Base-by-base conservation (phyloP, 2,329 filamentous ascomycete species). In the Camillea tinctor region DNA sequence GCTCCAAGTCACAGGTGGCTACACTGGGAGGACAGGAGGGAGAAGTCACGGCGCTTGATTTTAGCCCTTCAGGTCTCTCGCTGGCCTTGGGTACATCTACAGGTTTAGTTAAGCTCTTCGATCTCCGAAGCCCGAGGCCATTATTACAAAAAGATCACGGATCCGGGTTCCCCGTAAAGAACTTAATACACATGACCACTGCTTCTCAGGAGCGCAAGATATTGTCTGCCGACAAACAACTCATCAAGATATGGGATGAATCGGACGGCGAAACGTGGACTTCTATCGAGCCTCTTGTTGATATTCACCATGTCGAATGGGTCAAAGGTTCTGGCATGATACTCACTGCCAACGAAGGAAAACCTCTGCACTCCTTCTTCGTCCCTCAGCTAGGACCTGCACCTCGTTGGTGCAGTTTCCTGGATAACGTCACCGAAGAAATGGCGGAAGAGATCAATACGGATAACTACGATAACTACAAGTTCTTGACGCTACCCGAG, bases 381-480 rank as follows among this genome's bases (percentile, higher is more conserved):
- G 91, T 98, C 56, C 94, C 94, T 1, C 92, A 96, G 71, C 84
- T 98, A 21, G 95, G 95, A 1, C 92, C 94, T 0, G 93, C 95
- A 1, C 96, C 95, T 0, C 92, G 87, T 71, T 99, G 95, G 95
- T 98, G 95, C 73, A 88, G 91, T 2, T 98, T 98, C 85, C 80
- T 99, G 63, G 96, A 99, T 77, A 97, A 96, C 71, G 87, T 99
- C 71, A 95, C 98, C 9, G 95, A 99, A 79, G 96, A 99, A 76
- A 97, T 99, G 92, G 94, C 94, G 8, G 94, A 98, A 73, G 87
- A 89, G 72, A 81, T 83, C 26, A 83, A 81, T 61, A 89, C 89
- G 26, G 89, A 95, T 68, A 92, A 95, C 9, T 99, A 99, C 80
- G 95, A 99, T 77, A 98, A 99, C 77, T 98, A 94, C 86, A 99